Evolutionary conservation across 371 early-diverging fungal genomes (phyloP), one percentile per base, ranked within the genome.

Genomic region (Encephalitozoon cuniculi): DNA sequence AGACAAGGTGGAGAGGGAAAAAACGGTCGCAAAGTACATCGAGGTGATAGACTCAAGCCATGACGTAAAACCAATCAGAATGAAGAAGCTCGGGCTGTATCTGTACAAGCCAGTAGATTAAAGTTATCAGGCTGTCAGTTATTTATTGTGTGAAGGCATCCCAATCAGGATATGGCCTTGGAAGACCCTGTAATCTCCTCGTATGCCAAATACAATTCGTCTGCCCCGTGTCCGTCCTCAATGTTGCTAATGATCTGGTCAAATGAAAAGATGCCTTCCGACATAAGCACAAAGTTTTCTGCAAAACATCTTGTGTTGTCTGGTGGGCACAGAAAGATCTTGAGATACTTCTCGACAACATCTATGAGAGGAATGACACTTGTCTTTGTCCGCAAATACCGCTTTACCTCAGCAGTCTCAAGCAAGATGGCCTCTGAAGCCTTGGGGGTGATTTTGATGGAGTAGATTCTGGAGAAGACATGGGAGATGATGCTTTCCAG

Each of bases 1-100:
- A 37, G 96, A 96, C 69, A 73, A 74, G 28, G 77, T 82, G 59
- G 83, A 86, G 52, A 80, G 78, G n/a, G 85, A 78, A 37, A 75
- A 64, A 64, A 69, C 74, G 0, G 76, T 80, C n/a, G 23, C 51
- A 52, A 75, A 66, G 37, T 79, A 72, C 74, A 43, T 59, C 8
- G 59, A 66, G 25, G 44, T 74, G 8, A 69, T 32, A 5, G 41
- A 74, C 12, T 59, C 32, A 34, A 18, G 18, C 15, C n/a, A 59
- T 4, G 54, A 64, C 23, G 2, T 63, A 30, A 65, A 59, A 30
- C 34, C 49, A 59, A 59, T 75, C 9, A 59, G 34, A 7, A 75
- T 68, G 75, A 75, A 52, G 34, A 25, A 44, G 7, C 28, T 75
- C 12, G 68, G 68, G 15, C 28, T 75, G 21, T 52, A 41, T 25